Evolutionary conservation across 2,329 filamentous ascomycete genomes (phyloP).

Genomic region (Beauveria sp.): DNA sequence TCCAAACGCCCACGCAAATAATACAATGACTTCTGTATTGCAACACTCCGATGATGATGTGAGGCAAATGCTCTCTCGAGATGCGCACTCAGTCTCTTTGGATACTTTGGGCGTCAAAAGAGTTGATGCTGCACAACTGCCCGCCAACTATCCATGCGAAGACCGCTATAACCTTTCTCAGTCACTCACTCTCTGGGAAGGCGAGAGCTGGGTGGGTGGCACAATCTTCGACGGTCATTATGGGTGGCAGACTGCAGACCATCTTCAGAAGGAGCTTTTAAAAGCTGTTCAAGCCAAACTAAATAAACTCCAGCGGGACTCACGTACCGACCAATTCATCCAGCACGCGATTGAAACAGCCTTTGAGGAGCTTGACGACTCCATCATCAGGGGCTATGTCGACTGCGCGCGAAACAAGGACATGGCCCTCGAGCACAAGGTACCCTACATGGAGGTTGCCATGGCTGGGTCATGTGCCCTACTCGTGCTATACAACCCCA

Average conservation of each 20-base stretch:
- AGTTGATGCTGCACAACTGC: neutral
- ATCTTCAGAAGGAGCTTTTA: conserved; percentile 23
- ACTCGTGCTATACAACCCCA: conserved; percentile 48
- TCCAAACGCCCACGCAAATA: neutral
- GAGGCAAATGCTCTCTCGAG: neutral
- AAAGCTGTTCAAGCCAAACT: conserved; percentile 20
- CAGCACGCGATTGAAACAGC: neutral
- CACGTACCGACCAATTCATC: neutral
- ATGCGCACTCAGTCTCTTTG: neutral
- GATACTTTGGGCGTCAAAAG: neutral
- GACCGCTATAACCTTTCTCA: neutral
- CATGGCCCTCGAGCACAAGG: conserved; percentile 12
- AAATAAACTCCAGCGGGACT: neutral
- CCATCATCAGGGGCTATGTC: conserved; percentile 29
- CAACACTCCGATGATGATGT: neutral
- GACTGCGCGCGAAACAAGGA: conserved; percentile 16
- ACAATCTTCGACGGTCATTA: conserved; percentile 29
- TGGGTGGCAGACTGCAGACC: conserved; percentile 27
- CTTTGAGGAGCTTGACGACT: conserved; percentile 40
- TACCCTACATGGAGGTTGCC: conserved; percentile 18
- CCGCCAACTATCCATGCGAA: neutral
- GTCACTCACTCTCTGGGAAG: neutral
- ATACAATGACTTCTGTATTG: neutral
- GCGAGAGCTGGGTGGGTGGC: conserved; percentile 24
- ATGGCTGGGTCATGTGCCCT: conserved; percentile 48